Conservation (phyloP, 1,284 basidiomycete species). For the Puccinia coronata region DNA sequence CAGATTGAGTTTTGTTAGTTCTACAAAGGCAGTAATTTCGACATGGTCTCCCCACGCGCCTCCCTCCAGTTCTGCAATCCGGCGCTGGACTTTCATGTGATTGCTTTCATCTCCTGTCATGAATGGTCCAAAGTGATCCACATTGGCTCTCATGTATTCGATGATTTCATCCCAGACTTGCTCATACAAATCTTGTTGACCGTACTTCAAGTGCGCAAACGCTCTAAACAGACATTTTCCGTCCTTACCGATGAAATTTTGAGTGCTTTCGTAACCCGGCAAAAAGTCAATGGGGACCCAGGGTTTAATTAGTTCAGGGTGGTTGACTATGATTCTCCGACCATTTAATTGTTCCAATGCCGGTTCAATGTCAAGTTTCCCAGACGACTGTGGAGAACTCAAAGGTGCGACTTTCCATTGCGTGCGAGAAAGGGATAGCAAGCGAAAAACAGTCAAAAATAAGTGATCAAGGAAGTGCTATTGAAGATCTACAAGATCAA, state of each 20-base stretch:
- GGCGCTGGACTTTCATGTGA: too few species aligned
- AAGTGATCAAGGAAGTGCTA: too few species aligned
- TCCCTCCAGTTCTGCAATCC: neutral
- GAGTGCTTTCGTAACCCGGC: neutral
- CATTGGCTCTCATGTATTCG: neutral
- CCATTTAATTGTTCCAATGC: neutral
- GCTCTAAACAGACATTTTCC: slow-evolving; percentile 10
- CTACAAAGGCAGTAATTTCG: neutral
- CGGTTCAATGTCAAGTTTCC: neutral
- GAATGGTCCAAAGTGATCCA: neutral
- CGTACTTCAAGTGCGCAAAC: neutral
- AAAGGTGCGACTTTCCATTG: too few species aligned
- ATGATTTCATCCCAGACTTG: neutral
- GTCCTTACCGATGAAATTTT: neutral
- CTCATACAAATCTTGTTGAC: neutral
- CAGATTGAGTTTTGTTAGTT: neutral
- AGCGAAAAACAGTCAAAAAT: too few species aligned
- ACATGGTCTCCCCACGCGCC: neutral
- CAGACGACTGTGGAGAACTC: neutral
- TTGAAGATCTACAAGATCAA: too few species aligned
- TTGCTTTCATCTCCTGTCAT: neutral
- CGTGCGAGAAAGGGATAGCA: too few species aligned
- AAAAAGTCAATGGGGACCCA: neutral
- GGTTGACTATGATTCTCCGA: neutral
- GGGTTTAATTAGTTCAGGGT: neutral